Percentiles rank a stretch among this genome's conserved stretches.
phyloP scores from a whole-genome alignment of 495 filamentous ascomycete genomes.

The Xylaria intraflava region DNA sequence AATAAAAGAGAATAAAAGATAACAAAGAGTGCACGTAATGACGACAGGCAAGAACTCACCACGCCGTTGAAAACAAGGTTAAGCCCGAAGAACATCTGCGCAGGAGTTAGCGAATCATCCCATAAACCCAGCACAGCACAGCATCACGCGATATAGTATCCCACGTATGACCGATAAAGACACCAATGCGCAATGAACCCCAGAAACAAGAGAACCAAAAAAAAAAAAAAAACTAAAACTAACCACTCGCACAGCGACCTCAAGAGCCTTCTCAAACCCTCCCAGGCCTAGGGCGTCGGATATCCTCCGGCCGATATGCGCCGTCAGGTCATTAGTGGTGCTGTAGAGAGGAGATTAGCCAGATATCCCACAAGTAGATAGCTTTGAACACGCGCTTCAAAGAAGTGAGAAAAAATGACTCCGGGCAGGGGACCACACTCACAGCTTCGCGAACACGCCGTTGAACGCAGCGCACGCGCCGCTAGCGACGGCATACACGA shows the following conservation, averaged over 20 bases:
- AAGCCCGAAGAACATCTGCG: conserved; percentile 74
- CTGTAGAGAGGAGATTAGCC: too few species aligned
- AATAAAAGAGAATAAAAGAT: too few species aligned
- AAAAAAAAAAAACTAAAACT: conserved; percentile 24
- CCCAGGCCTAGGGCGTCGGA: conserved; percentile 54
- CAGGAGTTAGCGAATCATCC: not conserved
- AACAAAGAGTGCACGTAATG: too few species aligned
- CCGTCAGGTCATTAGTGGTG: conserved; percentile 79
- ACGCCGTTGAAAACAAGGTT: conserved; percentile 86
- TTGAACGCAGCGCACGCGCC: conserved; percentile 90
- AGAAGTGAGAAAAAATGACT: not conserved
- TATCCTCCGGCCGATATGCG: conserved; percentile 57
- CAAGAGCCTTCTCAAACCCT: conserved; percentile 48
- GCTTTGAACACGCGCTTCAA: too few species aligned
- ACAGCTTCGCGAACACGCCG: conserved; percentile 95
- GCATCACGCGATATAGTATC: too few species aligned
- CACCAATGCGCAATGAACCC: not conserved
- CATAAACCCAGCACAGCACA: too few species aligned
- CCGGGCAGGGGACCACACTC: conserved; percentile 22
- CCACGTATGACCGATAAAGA: too few species aligned
- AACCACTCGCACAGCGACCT: conserved; percentile 64
- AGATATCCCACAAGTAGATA: too few species aligned
- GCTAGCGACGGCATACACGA: conserved; percentile 73
- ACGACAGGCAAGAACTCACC: conserved; percentile 33
- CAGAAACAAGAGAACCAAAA: not conserved